Percentiles rank a stretch among this genome's conserved stretches.
Evolutionary conservation across 202 grass and related monocot genomes (phyloP).

Genomic region (Carex arenaria): DNA sequence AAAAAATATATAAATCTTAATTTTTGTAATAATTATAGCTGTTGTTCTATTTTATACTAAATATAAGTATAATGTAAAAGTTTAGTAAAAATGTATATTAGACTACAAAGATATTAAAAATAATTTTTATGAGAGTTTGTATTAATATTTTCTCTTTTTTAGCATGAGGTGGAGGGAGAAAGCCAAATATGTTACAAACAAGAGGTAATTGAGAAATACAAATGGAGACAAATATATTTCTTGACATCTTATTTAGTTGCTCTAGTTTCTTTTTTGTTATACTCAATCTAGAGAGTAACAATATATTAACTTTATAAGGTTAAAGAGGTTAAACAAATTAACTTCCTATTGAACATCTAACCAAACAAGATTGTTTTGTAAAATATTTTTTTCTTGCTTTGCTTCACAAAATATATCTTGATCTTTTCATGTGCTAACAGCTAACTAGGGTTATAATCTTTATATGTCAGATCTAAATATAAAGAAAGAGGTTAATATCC

Average conservation of each 20-base stretch:
- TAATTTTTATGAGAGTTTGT: background rate
- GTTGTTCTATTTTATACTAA: background rate
- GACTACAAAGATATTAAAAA: background rate
- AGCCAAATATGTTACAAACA: background rate
- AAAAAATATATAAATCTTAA: background rate
- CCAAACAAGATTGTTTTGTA: background rate
- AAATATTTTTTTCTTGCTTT: too few relatives aligned
- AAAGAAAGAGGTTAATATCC: background rate
- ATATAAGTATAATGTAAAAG: background rate
- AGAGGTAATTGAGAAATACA: background rate
- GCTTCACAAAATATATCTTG: too few relatives aligned
- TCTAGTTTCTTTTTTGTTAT: background rate
- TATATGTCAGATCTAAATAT: background rate
- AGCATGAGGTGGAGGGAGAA: background rate
- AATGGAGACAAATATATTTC: background rate
- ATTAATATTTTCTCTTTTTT: background rate
- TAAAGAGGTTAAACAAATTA: background rate
- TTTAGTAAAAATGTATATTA: background rate
- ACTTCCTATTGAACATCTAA: background rate
- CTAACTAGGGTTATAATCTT: too few relatives aligned
- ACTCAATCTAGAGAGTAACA: background rate
- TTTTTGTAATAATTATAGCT: background rate
- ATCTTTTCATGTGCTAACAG: too few relatives aligned
- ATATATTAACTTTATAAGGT: background rate
- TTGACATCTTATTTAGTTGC: background rate